Evolutionary conservation across 768 basidiomycete genomes (phyloP).

Genomic region (Scleroderma citrinum): DNA sequence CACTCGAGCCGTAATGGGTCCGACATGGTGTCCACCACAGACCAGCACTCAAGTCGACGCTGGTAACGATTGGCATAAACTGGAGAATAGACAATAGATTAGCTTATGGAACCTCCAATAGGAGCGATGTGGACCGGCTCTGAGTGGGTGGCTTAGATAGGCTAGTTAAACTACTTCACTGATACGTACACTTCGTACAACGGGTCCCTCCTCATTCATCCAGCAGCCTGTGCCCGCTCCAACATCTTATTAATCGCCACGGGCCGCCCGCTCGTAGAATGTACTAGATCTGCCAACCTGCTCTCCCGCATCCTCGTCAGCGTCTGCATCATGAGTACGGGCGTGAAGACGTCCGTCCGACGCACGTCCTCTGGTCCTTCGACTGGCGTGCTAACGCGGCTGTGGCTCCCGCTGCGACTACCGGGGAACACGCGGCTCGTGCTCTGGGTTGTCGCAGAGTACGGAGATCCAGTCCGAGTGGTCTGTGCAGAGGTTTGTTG

Average conservation of each 20-base stretch:
- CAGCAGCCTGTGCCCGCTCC: constrained; percentile 64
- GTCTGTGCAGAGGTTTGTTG: constrained; percentile 6
- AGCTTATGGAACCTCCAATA: too few species aligned
- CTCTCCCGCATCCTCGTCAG: constrained; percentile 64
- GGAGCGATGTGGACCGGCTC: too few species aligned
- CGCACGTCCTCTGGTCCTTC: constrained; percentile 16
- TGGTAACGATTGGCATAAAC: too few species aligned
- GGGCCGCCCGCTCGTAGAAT: constrained; percentile 43
- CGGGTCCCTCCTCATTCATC: constrained; percentile 20
- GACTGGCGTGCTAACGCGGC: constrained; percentile 24
- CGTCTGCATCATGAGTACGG: constrained; percentile 48
- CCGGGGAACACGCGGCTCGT: constrained; percentile 19
- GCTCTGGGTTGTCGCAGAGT: constrained; percentile 14
- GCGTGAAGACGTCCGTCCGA: constrained; percentile 41
- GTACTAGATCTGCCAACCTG: constrained; percentile 50
- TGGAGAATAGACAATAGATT: too few species aligned
- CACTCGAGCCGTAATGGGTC: too few species aligned
- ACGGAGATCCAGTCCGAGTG: constrained; percentile 13
- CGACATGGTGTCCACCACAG: too few species aligned
- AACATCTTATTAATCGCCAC: constrained; percentile 65
- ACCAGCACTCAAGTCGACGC: too few species aligned
- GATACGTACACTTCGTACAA: too few species aligned
- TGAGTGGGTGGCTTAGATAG: too few species aligned
- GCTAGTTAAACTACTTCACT: too few species aligned
- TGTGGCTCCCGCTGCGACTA: constrained; percentile 20